phyloP scores from a whole-genome alignment of 805 yeast species.

The Saccharomyces jurei region DNA sequence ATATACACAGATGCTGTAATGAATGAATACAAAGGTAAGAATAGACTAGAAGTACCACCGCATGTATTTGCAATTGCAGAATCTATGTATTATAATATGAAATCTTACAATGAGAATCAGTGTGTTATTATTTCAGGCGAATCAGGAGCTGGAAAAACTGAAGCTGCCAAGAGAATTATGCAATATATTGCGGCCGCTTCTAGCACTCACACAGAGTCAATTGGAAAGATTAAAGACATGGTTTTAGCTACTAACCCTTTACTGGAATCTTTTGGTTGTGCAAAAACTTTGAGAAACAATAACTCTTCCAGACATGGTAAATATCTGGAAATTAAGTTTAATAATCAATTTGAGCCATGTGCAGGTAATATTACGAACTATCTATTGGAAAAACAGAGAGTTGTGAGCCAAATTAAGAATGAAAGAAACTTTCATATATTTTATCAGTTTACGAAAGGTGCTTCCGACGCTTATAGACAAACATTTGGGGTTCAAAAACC shows the following conservation, averaged over 20 bases:
- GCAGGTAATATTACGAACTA: slow-evolving; percentile 93
- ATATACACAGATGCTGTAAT: slow-evolving; percentile 75
- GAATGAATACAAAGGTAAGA: slow-evolving; percentile 73
- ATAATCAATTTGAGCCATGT: slow-evolving; percentile 70
- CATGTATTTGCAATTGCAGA: slow-evolving; percentile 96
- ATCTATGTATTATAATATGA: slow-evolving; percentile 86
- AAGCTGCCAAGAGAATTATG: slow-evolving; percentile 94
- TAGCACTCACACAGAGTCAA: slow-evolving; percentile 48
- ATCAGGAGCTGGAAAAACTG: slow-evolving; percentile 95
- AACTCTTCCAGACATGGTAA: slow-evolving; percentile 95
- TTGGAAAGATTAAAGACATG: slow-evolving; percentile 85
- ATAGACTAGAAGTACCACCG: slow-evolving; percentile 92
- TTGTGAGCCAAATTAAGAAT: slow-evolving; percentile 78
- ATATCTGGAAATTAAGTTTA: slow-evolving; percentile 81
- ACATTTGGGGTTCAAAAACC: slow-evolving; percentile 83
- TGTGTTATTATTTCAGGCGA: slow-evolving; percentile 95
- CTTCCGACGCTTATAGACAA: slow-evolving; percentile 72
- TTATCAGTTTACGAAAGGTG: slow-evolving; percentile 86
- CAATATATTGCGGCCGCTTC: slow-evolving; percentile 83
- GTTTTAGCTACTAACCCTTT: slow-evolving; percentile 94
- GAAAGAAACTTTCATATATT: slow-evolving; percentile 94
- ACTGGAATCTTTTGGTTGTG: slow-evolving; percentile 96
- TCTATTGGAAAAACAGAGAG: slow-evolving; percentile 84
- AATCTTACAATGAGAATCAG: slow-evolving; percentile 84
- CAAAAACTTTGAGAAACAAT: slow-evolving; percentile 94